phyloP scores from a whole-genome alignment of 129 eudicot species.

The Sambucus nigra region DNA sequence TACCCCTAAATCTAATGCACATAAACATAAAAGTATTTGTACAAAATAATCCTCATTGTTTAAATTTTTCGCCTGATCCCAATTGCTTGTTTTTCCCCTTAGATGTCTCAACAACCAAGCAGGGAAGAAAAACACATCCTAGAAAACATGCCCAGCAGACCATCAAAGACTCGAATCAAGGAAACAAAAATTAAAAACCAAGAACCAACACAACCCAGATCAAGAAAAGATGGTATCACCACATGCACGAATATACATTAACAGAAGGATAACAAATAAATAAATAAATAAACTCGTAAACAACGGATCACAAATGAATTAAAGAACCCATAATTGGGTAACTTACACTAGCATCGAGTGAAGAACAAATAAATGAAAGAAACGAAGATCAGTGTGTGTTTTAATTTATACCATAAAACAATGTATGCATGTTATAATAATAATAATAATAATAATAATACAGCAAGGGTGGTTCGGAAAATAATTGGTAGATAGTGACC shows the following conservation, averaged over 20 bases:
- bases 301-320: background rate
- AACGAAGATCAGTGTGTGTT: background rate
- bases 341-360: conserved; percentile 2
- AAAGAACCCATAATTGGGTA: background rate
- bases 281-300: background rate
- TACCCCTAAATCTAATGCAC: background rate
- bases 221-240: background rate
- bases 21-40: background rate
- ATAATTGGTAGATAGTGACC: conserved; percentile 5
- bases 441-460: background rate
- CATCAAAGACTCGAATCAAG: background rate
- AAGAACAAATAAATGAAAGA: background rate
- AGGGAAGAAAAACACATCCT: background rate
- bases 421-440: background rate
- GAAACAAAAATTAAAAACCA: background rate
- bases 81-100: background rate
- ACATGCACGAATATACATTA: conserved; percentile 1
- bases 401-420: background rate
- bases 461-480: background rate
- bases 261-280: background rate
- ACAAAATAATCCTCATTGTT: background rate
- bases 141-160: conserved; percentile 1
- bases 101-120: background rate
- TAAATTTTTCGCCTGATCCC: too few relatives aligned
- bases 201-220: conserved; percentile 4